phyloP scores from a whole-genome alignment of 305 asterid species.

The Nicotiana rustica region DNA sequence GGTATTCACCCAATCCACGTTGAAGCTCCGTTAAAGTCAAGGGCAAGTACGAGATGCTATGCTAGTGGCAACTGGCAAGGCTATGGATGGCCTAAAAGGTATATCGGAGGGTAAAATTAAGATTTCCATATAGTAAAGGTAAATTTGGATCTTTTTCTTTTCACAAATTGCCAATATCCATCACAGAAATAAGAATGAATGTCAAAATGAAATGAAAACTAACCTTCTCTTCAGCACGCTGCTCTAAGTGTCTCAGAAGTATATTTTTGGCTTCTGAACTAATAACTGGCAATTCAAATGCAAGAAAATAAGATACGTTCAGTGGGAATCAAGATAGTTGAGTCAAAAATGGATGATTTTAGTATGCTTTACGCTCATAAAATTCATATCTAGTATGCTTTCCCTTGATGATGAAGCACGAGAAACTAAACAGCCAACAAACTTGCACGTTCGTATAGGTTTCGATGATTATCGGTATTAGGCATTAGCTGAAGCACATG shows the following conservation, averaged over 20 bases:
- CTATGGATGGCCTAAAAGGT: too few species aligned
- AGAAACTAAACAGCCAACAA: background rate
- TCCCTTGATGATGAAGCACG: background rate
- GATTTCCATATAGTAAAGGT: too few species aligned
- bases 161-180: background rate
- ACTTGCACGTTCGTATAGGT: background rate
- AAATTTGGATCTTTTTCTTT: too few species aligned
- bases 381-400: background rate
- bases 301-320: conserved; percentile 7
- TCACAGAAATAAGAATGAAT: background rate
- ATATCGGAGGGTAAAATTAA: too few species aligned
- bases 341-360: background rate
- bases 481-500: background rate
- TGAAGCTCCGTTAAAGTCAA: too few species aligned
- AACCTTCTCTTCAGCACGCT: conserved; percentile 78
- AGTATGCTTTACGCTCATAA: background rate
- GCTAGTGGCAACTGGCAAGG: too few species aligned
- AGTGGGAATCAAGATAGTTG: background rate
- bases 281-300: conserved; percentile 56
- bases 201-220: conserved; percentile 29
- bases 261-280: conserved; percentile 66
- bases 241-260: conserved; percentile 73
- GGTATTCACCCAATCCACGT: too few species aligned
- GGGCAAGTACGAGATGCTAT: too few species aligned
- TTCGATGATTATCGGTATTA: background rate